Conservation (phyloP, 2,329 filamentous ascomycete genomes). For the Helotiales sp. region DNA sequence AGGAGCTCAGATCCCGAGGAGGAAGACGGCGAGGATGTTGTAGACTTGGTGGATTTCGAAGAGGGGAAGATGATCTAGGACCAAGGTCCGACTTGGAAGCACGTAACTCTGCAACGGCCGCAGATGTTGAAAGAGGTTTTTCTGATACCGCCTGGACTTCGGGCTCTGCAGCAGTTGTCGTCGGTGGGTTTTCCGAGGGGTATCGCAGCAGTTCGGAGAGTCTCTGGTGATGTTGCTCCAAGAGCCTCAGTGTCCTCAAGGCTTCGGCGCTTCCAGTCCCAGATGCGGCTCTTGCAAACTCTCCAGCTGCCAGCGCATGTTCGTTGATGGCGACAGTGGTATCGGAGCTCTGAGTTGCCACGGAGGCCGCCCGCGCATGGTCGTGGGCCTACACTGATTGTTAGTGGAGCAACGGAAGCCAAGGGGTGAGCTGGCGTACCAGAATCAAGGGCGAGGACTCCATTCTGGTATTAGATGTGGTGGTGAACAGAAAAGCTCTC, state of each 20-base stretch:
- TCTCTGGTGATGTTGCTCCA: slow-evolving; percentile 85
- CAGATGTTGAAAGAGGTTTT: slow-evolving; percentile 41
- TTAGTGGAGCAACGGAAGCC: slow-evolving; percentile 30
- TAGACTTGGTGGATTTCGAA: slow-evolving; percentile 36
- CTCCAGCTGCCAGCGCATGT: slow-evolving; percentile 84
- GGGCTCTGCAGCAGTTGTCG: slow-evolving; percentile 31
- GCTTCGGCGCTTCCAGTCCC: slow-evolving; percentile 73
- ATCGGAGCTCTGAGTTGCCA: slow-evolving; percentile 70
- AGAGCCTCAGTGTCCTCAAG: slow-evolving; percentile 78
- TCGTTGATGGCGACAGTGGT: slow-evolving; percentile 84
- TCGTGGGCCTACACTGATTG: slow-evolving; percentile 71
- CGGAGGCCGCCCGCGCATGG: slow-evolving; percentile 82
- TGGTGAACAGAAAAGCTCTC: too few species aligned
- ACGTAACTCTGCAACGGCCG: slow-evolving; percentile 42
- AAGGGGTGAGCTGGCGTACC: slow-evolving; percentile 48
- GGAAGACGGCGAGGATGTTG: slow-evolving; percentile 48
- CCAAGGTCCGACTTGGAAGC: slow-evolving; percentile 41
- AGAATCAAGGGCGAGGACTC: slow-evolving; percentile 71
- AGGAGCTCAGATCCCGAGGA: slow-evolving; percentile 74
- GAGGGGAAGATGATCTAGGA: slow-evolving; percentile 37
- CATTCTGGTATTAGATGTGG: slow-evolving; percentile 53
- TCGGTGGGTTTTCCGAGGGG: slow-evolving; percentile 49
- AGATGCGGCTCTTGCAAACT: slow-evolving; percentile 84
- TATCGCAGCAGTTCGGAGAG: slow-evolving; percentile 82
- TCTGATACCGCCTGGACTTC: slow-evolving; percentile 39